phyloP scores from a whole-genome alignment of 176 grass and related monocot genomes.

The Phragmites australis region DNA sequence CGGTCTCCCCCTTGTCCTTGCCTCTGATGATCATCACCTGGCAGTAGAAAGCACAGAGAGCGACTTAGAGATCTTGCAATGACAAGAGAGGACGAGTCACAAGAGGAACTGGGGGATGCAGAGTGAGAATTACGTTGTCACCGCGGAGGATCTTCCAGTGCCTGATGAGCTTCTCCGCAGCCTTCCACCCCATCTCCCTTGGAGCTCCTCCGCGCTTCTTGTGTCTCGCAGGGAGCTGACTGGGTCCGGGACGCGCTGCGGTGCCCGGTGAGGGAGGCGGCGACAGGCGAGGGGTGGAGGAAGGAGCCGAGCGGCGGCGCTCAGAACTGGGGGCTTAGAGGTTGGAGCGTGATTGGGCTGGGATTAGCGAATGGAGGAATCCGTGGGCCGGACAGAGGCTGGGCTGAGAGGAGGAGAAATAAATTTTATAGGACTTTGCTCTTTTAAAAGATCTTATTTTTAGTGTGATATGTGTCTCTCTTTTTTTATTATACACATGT shows the following conservation, averaged over 20 bases:
- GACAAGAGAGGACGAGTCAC: background rate
- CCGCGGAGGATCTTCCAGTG: conserved; percentile 93
- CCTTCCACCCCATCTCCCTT: conserved; percentile 81
- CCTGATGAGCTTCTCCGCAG: conserved; percentile 72
- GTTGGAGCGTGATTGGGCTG: background rate
- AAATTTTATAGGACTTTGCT: no score
- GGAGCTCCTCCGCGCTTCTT: background rate
- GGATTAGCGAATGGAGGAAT: background rate
- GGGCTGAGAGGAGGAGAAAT: background rate
- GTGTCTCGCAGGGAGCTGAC: background rate
- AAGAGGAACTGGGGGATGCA: background rate
- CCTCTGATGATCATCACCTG: conserved; percentile 91
- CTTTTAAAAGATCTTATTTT: background rate
- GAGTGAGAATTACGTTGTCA: conserved; percentile 51
- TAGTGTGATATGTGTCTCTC: no score
- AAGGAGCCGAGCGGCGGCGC: background rate
- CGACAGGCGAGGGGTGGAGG: background rate
- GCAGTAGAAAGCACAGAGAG: background rate
- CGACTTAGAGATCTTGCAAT: background rate
- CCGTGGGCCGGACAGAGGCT: background rate
- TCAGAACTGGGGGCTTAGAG: background rate
- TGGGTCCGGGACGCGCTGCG: background rate
- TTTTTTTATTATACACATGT: no score
- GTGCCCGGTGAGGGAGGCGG: background rate
- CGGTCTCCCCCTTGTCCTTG: conserved; percentile 75